Evolutionary conservation across 805 yeast genomes (phyloP).

Genomic region (Metschnikowia shivogae): DNA sequence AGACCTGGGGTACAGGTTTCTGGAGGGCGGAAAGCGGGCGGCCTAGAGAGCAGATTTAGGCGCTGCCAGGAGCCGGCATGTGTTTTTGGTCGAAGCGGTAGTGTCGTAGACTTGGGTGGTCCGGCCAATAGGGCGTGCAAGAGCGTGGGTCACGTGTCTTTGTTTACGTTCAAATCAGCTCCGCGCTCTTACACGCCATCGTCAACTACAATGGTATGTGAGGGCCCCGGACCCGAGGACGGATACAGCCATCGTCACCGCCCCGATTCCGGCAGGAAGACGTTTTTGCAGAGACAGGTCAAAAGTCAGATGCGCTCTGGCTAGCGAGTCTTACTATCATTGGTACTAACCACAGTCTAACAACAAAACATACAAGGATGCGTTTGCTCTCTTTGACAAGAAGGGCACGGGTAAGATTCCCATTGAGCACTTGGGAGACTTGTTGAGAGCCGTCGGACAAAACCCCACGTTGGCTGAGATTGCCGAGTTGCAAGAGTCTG

Average conservation of each 20-base stretch:
- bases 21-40: too few relatives aligned
- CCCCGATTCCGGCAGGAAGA: too few relatives aligned
- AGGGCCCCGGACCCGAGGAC: neutral
- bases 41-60: too few relatives aligned
- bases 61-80: too few relatives aligned
- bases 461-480: constrained; percentile 94
- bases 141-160: constrained; percentile 7
- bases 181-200: neutral
- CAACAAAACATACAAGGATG: constrained; percentile 68
- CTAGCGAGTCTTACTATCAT: neutral
- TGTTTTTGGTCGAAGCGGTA: too few relatives aligned
- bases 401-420: constrained; percentile 93
- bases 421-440: constrained; percentile 79
- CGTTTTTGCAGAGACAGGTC: too few relatives aligned
- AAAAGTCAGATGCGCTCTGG: too few relatives aligned
- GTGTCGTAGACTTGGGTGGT: too few relatives aligned
- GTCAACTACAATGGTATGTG: constrained; percentile 5
- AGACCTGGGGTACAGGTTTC: too few relatives aligned
- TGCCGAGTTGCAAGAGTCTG: constrained; percentile 39
- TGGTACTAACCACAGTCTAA: constrained; percentile 23
- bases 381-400: constrained; percentile 94
- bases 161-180: constrained; percentile 1
- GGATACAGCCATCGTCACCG: neutral
- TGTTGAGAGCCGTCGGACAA: constrained; percentile 95
- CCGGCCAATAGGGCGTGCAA: neutral